These are phyloP conservation scores for Neonectria punicea DNA, from an alignment of 2,329 filamentous ascomycete genomes.

Conservation along the genomic window DNA sequence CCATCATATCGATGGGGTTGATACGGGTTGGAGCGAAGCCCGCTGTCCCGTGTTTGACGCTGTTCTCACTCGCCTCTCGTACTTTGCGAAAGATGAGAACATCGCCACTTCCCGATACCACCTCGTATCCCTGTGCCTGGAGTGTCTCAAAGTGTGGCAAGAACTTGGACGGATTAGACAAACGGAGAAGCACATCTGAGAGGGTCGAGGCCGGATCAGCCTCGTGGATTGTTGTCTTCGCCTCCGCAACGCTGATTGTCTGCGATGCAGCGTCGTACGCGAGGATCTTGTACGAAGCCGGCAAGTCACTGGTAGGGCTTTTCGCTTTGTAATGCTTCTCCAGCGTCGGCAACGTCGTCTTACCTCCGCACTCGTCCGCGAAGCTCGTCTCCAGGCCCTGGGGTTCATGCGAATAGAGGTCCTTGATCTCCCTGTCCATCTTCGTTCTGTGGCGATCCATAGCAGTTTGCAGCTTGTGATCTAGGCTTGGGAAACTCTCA, in stretches of 20 bases:
- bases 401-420: constrained; percentile 56
- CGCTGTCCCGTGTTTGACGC: neutral
- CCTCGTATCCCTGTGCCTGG: constrained; percentile 71
- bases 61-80: constrained; percentile 36
- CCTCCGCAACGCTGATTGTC: constrained; percentile 68
- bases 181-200: constrained; percentile 67
- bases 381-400: constrained; percentile 62
- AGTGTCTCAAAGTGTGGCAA: constrained; percentile 70
- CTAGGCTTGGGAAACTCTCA: constrained; percentile 51
- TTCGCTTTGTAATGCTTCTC: constrained; percentile 46
- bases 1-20: constrained; percentile 71
- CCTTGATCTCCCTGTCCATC: constrained; percentile 34
- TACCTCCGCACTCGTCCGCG: constrained; percentile 53
- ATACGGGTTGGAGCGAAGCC: constrained; percentile 38
- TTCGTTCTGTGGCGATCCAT: constrained; percentile 39
- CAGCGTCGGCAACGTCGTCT: constrained; percentile 48
- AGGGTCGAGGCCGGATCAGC: constrained; percentile 64
- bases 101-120: constrained; percentile 70
- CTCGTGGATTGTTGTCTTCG: constrained; percentile 64
- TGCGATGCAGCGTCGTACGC: constrained; percentile 71
- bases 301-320: constrained; percentile 13
- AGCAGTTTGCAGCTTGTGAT: constrained; percentile 43
- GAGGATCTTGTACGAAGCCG: constrained; percentile 68
- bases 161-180: constrained; percentile 73
- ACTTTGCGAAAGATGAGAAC: constrained; percentile 75